Evolutionary conservation across 2,329 filamentous ascomycete species (phyloP), one percentile per base, ranked within the genome.

Genomic region (Cordyceps farinosa): DNA sequence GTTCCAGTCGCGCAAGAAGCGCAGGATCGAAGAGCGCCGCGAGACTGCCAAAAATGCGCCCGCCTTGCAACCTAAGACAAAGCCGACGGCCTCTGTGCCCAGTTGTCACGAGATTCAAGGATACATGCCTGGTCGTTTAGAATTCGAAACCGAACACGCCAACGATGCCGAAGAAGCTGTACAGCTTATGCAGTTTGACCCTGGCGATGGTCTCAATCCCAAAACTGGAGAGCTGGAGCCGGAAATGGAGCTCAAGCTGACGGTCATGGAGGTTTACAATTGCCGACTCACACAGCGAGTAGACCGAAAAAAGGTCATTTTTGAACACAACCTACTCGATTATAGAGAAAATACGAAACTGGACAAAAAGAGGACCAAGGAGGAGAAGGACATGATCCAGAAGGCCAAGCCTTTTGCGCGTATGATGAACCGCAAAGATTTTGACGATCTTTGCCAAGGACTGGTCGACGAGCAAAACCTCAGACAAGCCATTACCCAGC

Each of bases 131-230:
- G 95, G 95, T 51, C 92, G 95, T 47, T 78, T 99, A 67, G 95
- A 99, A 72, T 99, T 99, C 67, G 95, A 99, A 80, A 97, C 91
- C 0, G 95, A 99, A 71, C 95, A 97, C 73, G 91, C 94, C 71
- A 99, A 99, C 71, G 95, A 99, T 71, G 95, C 95, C 1, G 95
- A 99, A 78, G 96, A 98, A 77, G 94, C 94, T 0, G 95, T 99
- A 2, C 95, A 99, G 74, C 88, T 96, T 67, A 98, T 99, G 93
- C 90, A 96, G 67, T 99, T 99, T 71, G 94, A 98, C 63, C 94
- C 95, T 0, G 95, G 95, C 32, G 94, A 97, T 76, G 95, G 95
- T 63, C 82, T 96, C 68, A 96, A 97, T 71, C 88, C 90, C 1
- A 80, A 83, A 3, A 97, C 92, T 0, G 90, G 91, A 65, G 89